phyloP scores from a whole-genome alignment of 1,284 basidiomycete genomes.

The Ganoderma leucocontextum region DNA sequence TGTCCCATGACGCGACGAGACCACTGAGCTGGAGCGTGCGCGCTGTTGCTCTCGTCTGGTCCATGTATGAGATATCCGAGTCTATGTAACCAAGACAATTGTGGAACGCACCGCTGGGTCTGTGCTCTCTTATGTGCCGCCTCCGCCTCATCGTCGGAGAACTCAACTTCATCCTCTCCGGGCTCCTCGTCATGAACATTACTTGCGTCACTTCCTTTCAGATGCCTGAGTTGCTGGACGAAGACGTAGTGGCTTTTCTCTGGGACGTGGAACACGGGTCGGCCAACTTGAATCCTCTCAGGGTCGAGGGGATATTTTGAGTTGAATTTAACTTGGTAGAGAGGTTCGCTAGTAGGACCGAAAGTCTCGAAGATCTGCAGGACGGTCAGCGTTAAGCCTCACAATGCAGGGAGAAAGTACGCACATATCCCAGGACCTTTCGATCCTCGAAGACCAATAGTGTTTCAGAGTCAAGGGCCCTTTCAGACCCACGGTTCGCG shows the following conservation, averaged over 20 bases:
- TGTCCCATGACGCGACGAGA: constrained; percentile 62
- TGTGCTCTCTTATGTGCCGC: constrained; percentile 66
- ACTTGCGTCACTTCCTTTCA: constrained; percentile 91
- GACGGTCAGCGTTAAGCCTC: constrained; percentile 1
- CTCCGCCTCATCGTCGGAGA: constrained; percentile 91
- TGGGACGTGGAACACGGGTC: constrained; percentile 82
- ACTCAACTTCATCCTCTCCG: constrained; percentile 85
- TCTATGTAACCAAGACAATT: background rate
- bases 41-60: constrained; percentile 62
- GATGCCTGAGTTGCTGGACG: constrained; percentile 65
- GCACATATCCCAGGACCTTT: constrained; percentile 83
- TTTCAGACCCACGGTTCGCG: constrained; percentile 55
- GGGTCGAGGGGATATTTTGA: constrained; percentile 62
- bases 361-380: constrained; percentile 88
- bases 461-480: constrained; percentile 85
- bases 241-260: constrained; percentile 82
- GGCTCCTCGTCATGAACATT: constrained; percentile 92
- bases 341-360: constrained; percentile 84
- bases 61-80: background rate
- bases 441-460: constrained; percentile 86
- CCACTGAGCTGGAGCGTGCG: constrained; percentile 56
- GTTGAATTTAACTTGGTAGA: constrained; percentile 84
- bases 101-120: constrained; percentile 58
- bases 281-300: constrained; percentile 59
- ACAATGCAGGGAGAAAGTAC: constrained; percentile 39